These are phyloP conservation scores for Isoetes taiwanensis DNA, from an alignment of 75 land plant genomes.

Conservation along the genomic window DNA sequence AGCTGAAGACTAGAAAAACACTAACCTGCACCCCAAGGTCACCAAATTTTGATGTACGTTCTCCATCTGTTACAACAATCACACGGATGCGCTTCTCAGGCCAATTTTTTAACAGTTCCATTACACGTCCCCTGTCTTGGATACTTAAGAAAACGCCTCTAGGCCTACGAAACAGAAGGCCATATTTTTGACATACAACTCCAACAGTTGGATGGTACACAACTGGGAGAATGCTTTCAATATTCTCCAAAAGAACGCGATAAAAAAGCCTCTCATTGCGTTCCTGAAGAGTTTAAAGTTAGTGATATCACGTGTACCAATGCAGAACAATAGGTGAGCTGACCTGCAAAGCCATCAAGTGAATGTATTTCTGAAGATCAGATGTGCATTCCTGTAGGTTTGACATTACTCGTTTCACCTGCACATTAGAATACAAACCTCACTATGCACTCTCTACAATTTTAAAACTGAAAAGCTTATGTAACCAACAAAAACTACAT, in stretches of 20 bases:
- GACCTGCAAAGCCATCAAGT: slow-evolving; percentile 25
- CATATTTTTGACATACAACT: slow-evolving; percentile 22
- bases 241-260: slow-evolving; percentile 17
- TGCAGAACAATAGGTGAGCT: background rate
- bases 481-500: background rate
- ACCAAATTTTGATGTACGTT: slow-evolving; percentile 80
- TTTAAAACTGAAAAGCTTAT: no score
- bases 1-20: background rate
- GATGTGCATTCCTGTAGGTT: background rate
- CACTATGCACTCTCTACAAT: no score
- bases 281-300: slow-evolving; percentile 10
- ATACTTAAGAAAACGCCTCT: slow-evolving; percentile 21
- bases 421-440: no score
- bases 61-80: slow-evolving; percentile 91
- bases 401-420: slow-evolving; percentile 25
- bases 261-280: slow-evolving; percentile 26
- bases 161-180: slow-evolving; percentile 20
- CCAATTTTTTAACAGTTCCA: slow-evolving; percentile 20
- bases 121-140: slow-evolving; percentile 14
- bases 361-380: slow-evolving; percentile 13
- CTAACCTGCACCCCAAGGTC: slow-evolving; percentile 78
- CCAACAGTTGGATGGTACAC: slow-evolving; percentile 29
- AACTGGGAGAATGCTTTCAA: slow-evolving; percentile 24
- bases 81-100: slow-evolving; percentile 21
- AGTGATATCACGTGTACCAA: no score